phyloP scores from a whole-genome alignment of 345 rosid genomes.

The Ailanthus altissimus region DNA sequence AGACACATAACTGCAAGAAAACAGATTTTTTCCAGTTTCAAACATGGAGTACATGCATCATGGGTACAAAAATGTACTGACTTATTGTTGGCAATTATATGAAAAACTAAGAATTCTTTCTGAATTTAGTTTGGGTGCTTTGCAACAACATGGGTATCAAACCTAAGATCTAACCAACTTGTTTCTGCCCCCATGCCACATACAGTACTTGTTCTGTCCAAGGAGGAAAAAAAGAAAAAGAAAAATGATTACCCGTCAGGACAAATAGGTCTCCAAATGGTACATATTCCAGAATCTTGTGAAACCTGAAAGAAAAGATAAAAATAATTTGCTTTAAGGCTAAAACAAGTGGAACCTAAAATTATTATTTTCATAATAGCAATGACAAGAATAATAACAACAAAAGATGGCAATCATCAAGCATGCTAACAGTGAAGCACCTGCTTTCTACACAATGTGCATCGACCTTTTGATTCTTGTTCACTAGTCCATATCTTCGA shows the following conservation, averaged over 20 bases:
- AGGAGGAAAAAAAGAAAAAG: neutral
- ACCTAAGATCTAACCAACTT: neutral
- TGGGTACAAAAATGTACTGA: neutral
- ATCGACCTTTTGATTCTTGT: conserved; percentile 65
- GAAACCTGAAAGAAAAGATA: conserved; percentile 41
- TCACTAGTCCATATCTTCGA: conserved; percentile 91
- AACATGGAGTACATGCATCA: neutral
- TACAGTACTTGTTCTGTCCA: neutral
- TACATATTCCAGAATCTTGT: conserved; percentile 62
- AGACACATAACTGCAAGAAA: conserved; percentile 62
- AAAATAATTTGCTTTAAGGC: conserved; percentile 17
- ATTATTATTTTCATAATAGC: neutral
- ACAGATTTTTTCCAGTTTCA: neutral
- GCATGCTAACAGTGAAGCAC: conserved; percentile 35
- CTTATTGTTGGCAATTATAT: neutral
- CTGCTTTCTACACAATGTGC: conserved; percentile 78
- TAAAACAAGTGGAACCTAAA: neutral
- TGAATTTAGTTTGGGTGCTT: neutral
- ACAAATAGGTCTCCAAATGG: conserved; percentile 94
- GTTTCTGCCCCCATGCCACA: neutral
- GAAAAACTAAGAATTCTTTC: neutral
- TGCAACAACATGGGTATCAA: neutral
- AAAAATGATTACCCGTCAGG: conserved; percentile 67
- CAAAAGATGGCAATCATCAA: conserved; percentile 18
- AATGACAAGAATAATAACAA: neutral